Evolutionary conservation across 2,329 filamentous ascomycete genomes (phyloP).

Genomic region (Trichoderma atrobrunneum): DNA sequence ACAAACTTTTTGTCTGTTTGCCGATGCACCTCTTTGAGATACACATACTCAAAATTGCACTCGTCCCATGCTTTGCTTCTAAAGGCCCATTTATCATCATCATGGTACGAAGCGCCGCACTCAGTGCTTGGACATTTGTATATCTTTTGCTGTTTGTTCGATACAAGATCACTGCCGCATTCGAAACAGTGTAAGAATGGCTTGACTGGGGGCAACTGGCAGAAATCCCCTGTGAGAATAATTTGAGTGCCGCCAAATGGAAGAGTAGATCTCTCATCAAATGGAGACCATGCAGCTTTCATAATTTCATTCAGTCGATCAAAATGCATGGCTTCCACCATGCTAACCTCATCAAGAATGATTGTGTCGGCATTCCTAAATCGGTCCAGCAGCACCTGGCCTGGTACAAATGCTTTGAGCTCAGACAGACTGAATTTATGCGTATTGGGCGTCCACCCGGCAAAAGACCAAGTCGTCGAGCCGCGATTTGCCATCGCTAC

Average conservation of each 20-base stretch:
- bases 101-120: conserved; percentile 20
- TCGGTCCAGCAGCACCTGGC: conserved; percentile 34
- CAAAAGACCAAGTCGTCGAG: conserved; percentile 55
- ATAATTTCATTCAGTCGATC: conserved; percentile 26
- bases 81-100: conserved; percentile 61
- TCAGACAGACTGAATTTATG: conserved; percentile 5
- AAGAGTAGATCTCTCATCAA: not conserved
- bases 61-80: conserved; percentile 52
- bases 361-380: conserved; percentile 47
- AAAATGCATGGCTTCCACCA: conserved; percentile 52
- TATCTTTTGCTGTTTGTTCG: not conserved
- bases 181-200: conserved; percentile 41
- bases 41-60: conserved; percentile 51
- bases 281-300: conserved; percentile 30
- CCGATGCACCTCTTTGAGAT: conserved; percentile 55
- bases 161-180: conserved; percentile 21
- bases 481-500: conserved; percentile 58
- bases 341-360: conserved; percentile 65
- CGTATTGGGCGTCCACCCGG: conserved; percentile 49
- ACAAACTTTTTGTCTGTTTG: conserved; percentile 37
- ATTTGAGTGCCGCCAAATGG: conserved; percentile 30
- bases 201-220: conserved; percentile 57
- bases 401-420: conserved; percentile 3
- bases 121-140: conserved; percentile 19
- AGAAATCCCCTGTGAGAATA: conserved; percentile 48